A percentile compares a stretch with the other conserved stretches of the same genome.
Conservation (phyloP, 441 rosid genomes). For the Flueggea neowawraea region DNA sequence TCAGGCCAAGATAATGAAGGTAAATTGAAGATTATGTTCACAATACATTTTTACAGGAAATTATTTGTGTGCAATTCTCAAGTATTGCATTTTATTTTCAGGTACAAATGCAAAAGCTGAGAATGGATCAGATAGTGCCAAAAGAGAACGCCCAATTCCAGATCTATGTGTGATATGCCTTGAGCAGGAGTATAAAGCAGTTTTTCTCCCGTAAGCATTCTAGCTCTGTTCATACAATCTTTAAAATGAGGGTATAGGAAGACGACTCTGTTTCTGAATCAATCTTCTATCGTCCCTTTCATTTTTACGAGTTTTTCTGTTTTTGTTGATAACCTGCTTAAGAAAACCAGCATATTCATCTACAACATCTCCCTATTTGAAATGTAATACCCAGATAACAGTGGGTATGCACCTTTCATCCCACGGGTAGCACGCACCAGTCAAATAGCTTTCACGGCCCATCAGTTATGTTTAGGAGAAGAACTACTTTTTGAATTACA, state of each 20-base stretch:
- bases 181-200: slow-evolving; percentile 88
- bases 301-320: not conserved
- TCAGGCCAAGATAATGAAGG: slow-evolving; percentile 63
- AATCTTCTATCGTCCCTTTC: not conserved
- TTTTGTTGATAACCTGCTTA: not conserved
- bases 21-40: slow-evolving; percentile 16
- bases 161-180: slow-evolving; percentile 96
- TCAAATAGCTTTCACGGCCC: too few species aligned
- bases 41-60: slow-evolving; percentile 6
- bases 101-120: slow-evolving; percentile 44
- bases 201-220: slow-evolving; percentile 75
- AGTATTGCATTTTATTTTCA: slow-evolving; percentile 21
- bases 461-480: not conserved
- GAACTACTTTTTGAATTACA: not conserved
- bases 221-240: not conserved
- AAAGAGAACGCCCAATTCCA: slow-evolving; percentile 67
- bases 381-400: not conserved
- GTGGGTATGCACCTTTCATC: too few species aligned
- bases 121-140: slow-evolving; percentile 42
- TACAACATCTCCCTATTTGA: not conserved
- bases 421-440: too few species aligned
- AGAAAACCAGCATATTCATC: not conserved
- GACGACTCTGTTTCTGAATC: not conserved
- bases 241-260: not conserved
- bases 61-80: slow-evolving; percentile 1